Conservation (phyloP, 495 filamentous ascomycete species). For the Aspergillus egyptiacus region DNA sequence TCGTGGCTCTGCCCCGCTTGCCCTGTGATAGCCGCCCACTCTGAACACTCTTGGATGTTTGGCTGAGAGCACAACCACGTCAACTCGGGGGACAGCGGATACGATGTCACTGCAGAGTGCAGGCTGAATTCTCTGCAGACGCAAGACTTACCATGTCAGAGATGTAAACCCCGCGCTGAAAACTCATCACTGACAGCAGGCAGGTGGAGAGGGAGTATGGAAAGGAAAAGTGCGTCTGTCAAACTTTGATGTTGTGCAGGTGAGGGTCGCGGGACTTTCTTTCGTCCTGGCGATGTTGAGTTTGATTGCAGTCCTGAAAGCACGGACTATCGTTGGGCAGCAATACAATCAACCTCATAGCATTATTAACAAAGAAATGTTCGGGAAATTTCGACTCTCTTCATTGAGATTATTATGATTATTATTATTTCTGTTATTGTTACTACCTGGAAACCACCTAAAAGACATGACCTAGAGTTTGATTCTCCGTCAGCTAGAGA, state of each 20-base stretch:
- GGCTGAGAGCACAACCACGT: conserved; percentile 20
- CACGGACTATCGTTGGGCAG: conserved; percentile 40
- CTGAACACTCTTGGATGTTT: conserved; percentile 8
- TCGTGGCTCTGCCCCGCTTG: conserved; percentile 8
- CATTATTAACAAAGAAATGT: conserved; percentile 6
- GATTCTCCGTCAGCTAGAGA: conserved; percentile 5
- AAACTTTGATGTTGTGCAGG: neutral
- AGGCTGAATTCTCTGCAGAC: conserved; percentile 8
- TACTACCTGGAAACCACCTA: conserved; percentile 4
- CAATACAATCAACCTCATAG: conserved; percentile 31
- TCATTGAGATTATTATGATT: too few species aligned
- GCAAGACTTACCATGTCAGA: conserved; percentile 7
- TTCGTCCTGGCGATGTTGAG: too few species aligned
- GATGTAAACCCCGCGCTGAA: neutral
- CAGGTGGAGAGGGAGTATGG: neutral
- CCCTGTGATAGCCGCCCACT: conserved; percentile 14
- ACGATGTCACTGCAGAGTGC: conserved; percentile 9
- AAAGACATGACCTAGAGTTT: conserved; percentile 1
- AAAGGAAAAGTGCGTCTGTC: neutral
- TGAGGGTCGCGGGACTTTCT: too few species aligned
- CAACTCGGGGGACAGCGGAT: conserved; percentile 16
- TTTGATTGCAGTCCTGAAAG: too few species aligned
- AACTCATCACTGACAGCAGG: neutral
- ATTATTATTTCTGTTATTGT: too few species aligned
- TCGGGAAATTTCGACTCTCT: conserved; percentile 11